A percentile compares a stretch with the other conserved stretches of the same genome.
Conservation (phyloP, 2,329 filamentous ascomycete genomes). For the Calycina herbarum region DNA sequence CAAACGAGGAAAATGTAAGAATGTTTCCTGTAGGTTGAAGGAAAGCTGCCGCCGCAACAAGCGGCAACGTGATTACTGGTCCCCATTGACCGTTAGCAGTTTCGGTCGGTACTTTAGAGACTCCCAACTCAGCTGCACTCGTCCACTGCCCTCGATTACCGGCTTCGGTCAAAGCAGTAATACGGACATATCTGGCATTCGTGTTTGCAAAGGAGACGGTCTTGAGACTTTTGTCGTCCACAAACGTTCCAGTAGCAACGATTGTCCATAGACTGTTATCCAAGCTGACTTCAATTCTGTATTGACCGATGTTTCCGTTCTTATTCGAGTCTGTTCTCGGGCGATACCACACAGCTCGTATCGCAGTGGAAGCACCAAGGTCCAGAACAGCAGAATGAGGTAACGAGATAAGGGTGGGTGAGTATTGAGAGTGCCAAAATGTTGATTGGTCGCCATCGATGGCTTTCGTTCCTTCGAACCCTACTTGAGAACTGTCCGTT, state of each 20-base stretch:
- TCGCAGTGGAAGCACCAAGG: neutral
- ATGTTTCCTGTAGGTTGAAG: constrained; percentile 21
- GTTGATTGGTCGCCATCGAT: constrained; percentile 9
- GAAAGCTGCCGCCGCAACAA: constrained; percentile 24
- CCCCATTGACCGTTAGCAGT: constrained; percentile 20
- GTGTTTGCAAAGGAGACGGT: constrained; percentile 14
- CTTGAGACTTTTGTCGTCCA: constrained; percentile 18
- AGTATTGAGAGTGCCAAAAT: constrained; percentile 7
- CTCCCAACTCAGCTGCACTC: constrained; percentile 20
- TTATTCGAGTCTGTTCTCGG: constrained; percentile 38
- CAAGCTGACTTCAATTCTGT: constrained; percentile 28
- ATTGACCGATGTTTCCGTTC: constrained; percentile 41
- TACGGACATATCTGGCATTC: constrained; percentile 18
- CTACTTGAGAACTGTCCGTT: neutral
- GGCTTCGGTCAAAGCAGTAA: constrained; percentile 24
- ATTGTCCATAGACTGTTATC: constrained; percentile 31
- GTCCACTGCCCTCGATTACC: constrained; percentile 24
- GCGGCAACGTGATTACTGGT: constrained; percentile 23
- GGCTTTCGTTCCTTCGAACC: neutral
- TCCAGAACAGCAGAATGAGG: neutral
- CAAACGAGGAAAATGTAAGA: constrained; percentile 21
- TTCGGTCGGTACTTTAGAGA: constrained; percentile 5
- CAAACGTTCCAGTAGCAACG: constrained; percentile 33
- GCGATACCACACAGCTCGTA: constrained; percentile 34
- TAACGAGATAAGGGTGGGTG: neutral